Base-by-base conservation (phyloP, 106 monocot species). In the Dendrobium chrysotoxum region DNA sequence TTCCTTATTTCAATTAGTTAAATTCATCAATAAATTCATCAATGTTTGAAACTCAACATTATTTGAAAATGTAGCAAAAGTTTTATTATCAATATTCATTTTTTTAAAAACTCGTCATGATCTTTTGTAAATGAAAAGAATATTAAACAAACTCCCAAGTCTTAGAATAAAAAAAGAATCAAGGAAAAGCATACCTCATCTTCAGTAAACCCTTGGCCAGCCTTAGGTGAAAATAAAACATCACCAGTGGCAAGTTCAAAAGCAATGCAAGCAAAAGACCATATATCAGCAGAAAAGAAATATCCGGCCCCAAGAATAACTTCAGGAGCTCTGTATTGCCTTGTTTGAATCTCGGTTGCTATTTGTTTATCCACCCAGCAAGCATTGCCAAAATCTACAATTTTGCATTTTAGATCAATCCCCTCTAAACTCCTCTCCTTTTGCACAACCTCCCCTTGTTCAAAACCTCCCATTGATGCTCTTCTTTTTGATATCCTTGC, bases 231-330 rank as follows among this genome's bases (percentile, higher is more conserved):
- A 82, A 96, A 96, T 25, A 96, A 84, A 77, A 93, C 77, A 25
- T 96, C 96, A 72, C 96, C 96, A 77, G 96, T 96, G 41, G 96
- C 96, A 82, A 96, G 88, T 87, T 96, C 96, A 87, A 94, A 96
- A 40, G 88, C 94, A 72, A 96, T 88, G 77, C 96, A 96, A 28
- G 90, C 96, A 85, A 96, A 93, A 25, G 93, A 93, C 93, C 96
- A 96, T 79, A 94, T 86, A 79, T 96, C 96, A 42, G 82, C 90
- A 46, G 96, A 68, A 80, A 92, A 92, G 16, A 92, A 92, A 80
- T 92, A 96, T 20, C 90, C 94, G 4, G 89, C 85, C 17, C 90
- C 93, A 77, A 96, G 85, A 89, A 96, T 82, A 83, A 96, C 96
- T 82, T 96, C 93, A 64, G 96, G 93, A 79, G 92, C 85, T 75